Evolutionary conservation across 2,329 filamentous ascomycete species (phyloP), one percentile per base, ranked within the genome.

Genomic region (Huntiella omanensis): DNA sequence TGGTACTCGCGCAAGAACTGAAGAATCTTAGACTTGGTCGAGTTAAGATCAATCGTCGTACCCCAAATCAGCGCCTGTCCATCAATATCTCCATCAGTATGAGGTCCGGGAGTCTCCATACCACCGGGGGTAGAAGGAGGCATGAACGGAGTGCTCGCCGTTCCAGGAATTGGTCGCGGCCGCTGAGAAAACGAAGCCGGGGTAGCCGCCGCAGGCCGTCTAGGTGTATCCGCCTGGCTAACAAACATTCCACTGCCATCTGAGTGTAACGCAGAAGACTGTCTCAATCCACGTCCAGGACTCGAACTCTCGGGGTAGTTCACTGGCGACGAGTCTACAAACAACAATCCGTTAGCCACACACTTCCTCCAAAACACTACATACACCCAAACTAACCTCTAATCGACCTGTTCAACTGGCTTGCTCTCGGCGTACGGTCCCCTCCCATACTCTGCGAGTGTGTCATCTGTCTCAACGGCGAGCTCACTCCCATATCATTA

Each of bases 1-100:
- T 86, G 84, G 55, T 91, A 98, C 59, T 93, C 92, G 58, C 78
- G 76, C 22, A 98, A 67, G 57, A 98, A 98, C 52, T 91, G 86
- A 57, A 91, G 88, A 28, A 47, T 45, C 16, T 42, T 28, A 28
- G 48, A 75, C 60, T 92, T 83, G 0, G 85, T 86, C 59, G 96
- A 87, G 50, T 84, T 77, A 45, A 98, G 81, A 4, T 88, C 94
- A 43, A 98, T 83, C 35, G 93, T 96, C 38, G 91, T 98, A 60
- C 91, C 91, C 91, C 91, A 98, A 52, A 98, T 88, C 16, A 45
- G 15, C n/a, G 48, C 48, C 37, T 37, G 42, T 4, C 36, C 43
- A 10, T 33, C 43, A 6, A 28, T 40, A 33, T 45, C 43, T 13
- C 19, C n/a, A 35, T 86, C 88, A 36, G 95, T 73, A 1, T 71